Evolutionary conservation across 192 early-diverging fungal genomes (phyloP).

Genomic region (Podila minutissima): DNA sequence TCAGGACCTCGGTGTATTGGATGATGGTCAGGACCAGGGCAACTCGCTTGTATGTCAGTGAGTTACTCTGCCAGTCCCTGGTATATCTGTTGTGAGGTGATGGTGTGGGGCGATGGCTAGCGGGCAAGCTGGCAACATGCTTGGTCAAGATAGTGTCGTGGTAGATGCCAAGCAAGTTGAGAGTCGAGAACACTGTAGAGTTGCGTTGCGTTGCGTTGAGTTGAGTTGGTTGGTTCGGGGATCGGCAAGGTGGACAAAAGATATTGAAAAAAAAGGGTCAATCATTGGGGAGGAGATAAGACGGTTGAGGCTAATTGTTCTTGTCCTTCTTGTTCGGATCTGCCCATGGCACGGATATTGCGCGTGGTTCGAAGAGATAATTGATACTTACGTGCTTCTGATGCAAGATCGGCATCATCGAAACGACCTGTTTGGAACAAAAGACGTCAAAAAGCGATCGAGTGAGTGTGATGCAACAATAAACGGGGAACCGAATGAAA

Average conservation of each 20-base stretch:
- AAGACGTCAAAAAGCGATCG: too few species aligned
- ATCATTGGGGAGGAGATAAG: neutral
- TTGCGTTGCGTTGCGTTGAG: too few species aligned
- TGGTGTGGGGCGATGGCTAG: slow-evolving; percentile 51
- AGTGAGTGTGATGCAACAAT: too few species aligned
- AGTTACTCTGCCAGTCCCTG: slow-evolving; percentile 60
- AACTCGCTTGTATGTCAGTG: slow-evolving; percentile 61
- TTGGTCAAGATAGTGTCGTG: slow-evolving; percentile 83
- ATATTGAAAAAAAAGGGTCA: neutral
- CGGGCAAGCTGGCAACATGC: slow-evolving; percentile 54
- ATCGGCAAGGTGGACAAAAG: neutral
- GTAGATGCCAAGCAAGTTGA: slow-evolving; percentile 85
- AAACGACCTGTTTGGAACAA: slow-evolving; percentile 76
- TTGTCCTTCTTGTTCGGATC: too few species aligned
- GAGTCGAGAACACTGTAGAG: slow-evolving; percentile 73
- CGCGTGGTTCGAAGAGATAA: neutral
- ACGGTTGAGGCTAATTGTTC: too few species aligned
- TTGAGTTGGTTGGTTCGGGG: too few species aligned
- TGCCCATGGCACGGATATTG: too few species aligned
- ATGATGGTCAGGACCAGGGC: slow-evolving; percentile 74
- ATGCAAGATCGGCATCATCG: slow-evolving; percentile 90
- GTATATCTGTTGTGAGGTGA: slow-evolving; percentile 81
- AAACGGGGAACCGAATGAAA: neutral
- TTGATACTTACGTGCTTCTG: slow-evolving; percentile 74
- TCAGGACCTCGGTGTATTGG: slow-evolving; percentile 76